Evolutionary conservation across 2,329 filamentous ascomycete genomes (phyloP).

Genomic region (Trichoderma breve): DNA sequence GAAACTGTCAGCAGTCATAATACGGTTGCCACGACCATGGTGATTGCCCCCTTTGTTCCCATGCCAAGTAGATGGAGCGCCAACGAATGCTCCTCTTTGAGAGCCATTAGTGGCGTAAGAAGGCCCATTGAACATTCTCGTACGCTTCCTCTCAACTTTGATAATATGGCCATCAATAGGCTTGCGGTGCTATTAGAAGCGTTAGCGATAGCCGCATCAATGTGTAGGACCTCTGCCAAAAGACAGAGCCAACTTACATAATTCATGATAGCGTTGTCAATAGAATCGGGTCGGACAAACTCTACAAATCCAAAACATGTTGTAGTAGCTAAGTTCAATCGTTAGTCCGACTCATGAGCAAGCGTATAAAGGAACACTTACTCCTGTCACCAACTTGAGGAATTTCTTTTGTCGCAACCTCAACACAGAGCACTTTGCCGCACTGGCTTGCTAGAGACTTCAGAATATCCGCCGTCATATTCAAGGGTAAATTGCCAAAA

Average conservation of each 20-base stretch:
- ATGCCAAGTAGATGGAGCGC: slow-evolving; percentile 2
- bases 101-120: background rate
- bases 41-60: background rate
- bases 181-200: slow-evolving; percentile 32
- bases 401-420: slow-evolving; percentile 28
- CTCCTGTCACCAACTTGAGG: slow-evolving; percentile 21
- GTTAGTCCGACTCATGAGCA: background rate
- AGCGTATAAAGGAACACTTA: background rate
- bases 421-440: slow-evolving; percentile 37
- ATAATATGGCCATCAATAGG: slow-evolving; percentile 34
- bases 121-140: slow-evolving; percentile 23
- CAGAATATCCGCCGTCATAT: slow-evolving; percentile 38
- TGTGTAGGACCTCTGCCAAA: background rate
- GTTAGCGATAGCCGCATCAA: background rate
- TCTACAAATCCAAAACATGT: slow-evolving; percentile 40
- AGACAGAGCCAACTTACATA: slow-evolving; percentile 35
- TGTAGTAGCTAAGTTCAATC: slow-evolving; percentile 20
- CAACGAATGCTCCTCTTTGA: background rate
- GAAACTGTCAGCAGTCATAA: background rate
- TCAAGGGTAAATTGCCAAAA: slow-evolving; percentile 44
- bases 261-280: slow-evolving; percentile 36
- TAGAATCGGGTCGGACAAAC: slow-evolving; percentile 37
- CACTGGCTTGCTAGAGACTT: slow-evolving; percentile 36
- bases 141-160: slow-evolving; percentile 40
- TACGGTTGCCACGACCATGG: background rate